A percentile compares a stretch with the other conserved stretches of the same genome.
These are phyloP conservation scores for Zygoascus meyerae DNA, from an alignment of 1,139 yeast genomes.

Conservation along the genomic window DNA sequence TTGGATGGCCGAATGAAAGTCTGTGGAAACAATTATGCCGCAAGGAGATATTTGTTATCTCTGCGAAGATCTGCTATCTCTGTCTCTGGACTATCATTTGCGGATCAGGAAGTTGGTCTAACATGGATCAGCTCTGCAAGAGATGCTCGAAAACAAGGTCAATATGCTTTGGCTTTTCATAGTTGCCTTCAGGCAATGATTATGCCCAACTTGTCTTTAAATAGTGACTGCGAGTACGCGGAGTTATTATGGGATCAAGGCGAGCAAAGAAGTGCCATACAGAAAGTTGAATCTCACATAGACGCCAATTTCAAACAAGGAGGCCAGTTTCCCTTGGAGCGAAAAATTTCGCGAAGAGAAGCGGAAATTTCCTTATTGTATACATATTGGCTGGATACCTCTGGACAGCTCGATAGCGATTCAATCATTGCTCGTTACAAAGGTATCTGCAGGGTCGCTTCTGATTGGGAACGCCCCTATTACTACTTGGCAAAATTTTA, in stretches of 20 bases:
- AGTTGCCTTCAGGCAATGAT: conserved; percentile 62
- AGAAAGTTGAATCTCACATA: conserved; percentile 49
- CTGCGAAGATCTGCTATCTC: conserved; percentile 45
- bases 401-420: conserved; percentile 77
- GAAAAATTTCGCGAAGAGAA: conserved; percentile 17
- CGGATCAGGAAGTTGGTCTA: conserved; percentile 41
- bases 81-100: conserved; percentile 36
- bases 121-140: conserved; percentile 58
- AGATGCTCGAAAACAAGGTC: conserved; percentile 61
- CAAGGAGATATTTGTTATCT: conserved; percentile 33
- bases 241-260: conserved; percentile 87
- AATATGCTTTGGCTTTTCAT: conserved; percentile 69
- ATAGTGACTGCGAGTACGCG: conserved; percentile 75
- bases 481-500: conserved; percentile 77
- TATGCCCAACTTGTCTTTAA: conserved; percentile 33
- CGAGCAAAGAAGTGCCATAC: conserved; percentile 79
- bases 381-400: conserved; percentile 83
- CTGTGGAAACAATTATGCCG: conserved; percentile 34
- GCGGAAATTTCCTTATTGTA: conserved; percentile 53
- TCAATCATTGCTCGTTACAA: conserved; percentile 67
- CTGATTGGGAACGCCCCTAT: conserved; percentile 71
- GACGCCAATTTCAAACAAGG: conserved; percentile 21
- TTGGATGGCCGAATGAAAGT: conserved; percentile 31
- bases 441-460: conserved; percentile 52
- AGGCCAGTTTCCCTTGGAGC: conserved; percentile 10